Base-by-base conservation (phyloP, 208 protist species). In the Tritrichomonas musculus region DNA sequence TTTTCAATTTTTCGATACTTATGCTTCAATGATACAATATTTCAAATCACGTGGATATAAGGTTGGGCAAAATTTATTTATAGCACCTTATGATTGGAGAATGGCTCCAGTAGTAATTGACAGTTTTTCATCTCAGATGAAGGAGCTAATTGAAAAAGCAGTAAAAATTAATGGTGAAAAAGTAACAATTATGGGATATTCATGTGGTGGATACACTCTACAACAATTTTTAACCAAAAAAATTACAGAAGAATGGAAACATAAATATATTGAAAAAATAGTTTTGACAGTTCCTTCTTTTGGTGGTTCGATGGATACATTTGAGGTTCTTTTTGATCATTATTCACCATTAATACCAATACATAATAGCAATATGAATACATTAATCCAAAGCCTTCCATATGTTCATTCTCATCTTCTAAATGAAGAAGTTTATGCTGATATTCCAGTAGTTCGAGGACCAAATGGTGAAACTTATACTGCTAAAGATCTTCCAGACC, bases 21-120 rank as follows among this genome's bases (percentile, higher is more conserved):
- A 57, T 39, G 77, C 3, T 2, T 27, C 41, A 33, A 5, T 88
- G 1, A 57, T 88, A 57, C 47, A 88, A 57, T 88, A 57, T n/a
- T 57, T 88, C 27, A 60, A 60, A 88, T 4, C 1, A 3, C 33
- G 41, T 8, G 77, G 77, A 36, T 88, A 88, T 88, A 17, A 20
- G 39, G 25, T 88, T 2, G n/a, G 57, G 39, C 53, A 88, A 17
- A 50, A 88, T 57, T 57, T 88, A 53, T 88, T 88, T 39, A 47
- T 41, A 41, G 77, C 47, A 33, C 77, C 77, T 17, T 88, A 88
- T 39, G 77, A 88, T 88, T 88, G 77, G 77, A 13, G 77, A 5
- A 3, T 88, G 33, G 77, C 44, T 57, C 27, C 27, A 9, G 27
- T 88, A 3, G 13, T 22, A 41, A 20, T 57, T 5, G 20, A 4